Percentiles rank a stretch among this genome's conserved stretches.
These are phyloP conservation scores for Effrenium voratum DNA, from an alignment of 73 alveolate species.

Conservation along the genomic window DNA sequence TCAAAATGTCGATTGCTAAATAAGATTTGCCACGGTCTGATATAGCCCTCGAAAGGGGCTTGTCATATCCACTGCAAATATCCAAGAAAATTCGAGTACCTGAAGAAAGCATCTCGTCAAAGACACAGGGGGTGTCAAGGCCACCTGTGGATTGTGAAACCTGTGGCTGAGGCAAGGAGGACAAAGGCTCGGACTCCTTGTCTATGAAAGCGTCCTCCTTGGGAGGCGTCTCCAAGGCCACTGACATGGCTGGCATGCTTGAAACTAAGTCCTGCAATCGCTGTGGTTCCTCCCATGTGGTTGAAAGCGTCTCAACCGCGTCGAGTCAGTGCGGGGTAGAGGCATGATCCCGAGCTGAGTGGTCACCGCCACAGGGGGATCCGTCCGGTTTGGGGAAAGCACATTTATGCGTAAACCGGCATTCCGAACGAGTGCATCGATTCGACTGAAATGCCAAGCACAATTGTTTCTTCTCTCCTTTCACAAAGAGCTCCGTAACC, in stretches of 20 bases:
- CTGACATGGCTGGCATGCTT: background rate
- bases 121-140: background rate
- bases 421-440: background rate
- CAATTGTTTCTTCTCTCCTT: background rate
- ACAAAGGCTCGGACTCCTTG: background rate
- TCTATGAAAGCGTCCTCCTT: background rate
- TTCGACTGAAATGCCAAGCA: background rate
- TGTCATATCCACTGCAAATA: background rate
- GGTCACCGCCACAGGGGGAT: background rate
- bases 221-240: background rate
- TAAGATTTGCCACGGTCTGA: background rate
- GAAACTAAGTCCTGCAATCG: background rate
- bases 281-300: background rate
- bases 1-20: background rate
- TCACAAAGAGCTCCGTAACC: background rate
- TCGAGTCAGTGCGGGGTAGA: background rate
- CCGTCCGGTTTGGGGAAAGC: background rate
- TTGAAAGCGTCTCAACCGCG: background rate
- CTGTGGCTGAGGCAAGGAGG: background rate
- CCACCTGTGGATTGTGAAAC: background rate
- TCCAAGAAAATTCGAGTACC: conserved; percentile 8
- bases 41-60: background rate
- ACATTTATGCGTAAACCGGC: background rate
- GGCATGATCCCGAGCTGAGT: background rate
- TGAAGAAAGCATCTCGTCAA: background rate